Evolutionary conservation across 352 stramenopile species (phyloP).

Genomic region (Phytophthora citricola): DNA sequence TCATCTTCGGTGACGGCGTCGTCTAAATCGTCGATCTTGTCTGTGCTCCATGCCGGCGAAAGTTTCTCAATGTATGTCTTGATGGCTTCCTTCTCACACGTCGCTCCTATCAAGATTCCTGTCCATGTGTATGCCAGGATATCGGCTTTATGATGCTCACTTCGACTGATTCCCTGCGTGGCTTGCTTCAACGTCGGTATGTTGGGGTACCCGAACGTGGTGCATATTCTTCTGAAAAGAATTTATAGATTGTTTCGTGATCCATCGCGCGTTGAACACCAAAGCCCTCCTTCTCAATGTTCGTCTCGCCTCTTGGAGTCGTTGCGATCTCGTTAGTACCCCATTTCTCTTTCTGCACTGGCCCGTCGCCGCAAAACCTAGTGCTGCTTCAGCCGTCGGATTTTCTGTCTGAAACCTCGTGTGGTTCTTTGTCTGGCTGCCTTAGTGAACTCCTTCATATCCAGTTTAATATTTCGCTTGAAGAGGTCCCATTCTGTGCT

Average conservation of each 20-base stretch:
- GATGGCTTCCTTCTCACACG: neutral
- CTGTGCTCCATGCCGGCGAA: neutral
- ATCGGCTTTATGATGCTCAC: slow-evolving; percentile 1
- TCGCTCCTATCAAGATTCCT: neutral
- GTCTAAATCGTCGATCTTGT: neutral
- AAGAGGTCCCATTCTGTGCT: neutral
- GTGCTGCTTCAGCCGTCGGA: neutral
- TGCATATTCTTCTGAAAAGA: slow-evolving; percentile 15
- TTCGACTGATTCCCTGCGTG: no score
- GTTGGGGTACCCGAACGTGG: slow-evolving; percentile 3
- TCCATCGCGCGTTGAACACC: no score
- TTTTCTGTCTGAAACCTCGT: neutral
- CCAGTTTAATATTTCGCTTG: neutral
- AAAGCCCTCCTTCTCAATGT: neutral
- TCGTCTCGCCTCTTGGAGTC: neutral
- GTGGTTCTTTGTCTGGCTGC: neutral
- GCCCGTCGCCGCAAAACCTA: no score
- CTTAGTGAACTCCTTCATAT: neutral
- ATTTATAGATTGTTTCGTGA: neutral
- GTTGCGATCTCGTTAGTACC: no score
- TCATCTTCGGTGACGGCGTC: slow-evolving; percentile 7
- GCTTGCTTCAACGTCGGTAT: slow-evolving; percentile 8
- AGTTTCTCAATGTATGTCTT: neutral
- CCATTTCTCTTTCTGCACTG: no score
- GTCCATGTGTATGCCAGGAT: slow-evolving; percentile 3